Base-by-base conservation (phyloP, 2,329 filamentous ascomycete genomes). In the Drechslerella coelobrocha region DNA sequence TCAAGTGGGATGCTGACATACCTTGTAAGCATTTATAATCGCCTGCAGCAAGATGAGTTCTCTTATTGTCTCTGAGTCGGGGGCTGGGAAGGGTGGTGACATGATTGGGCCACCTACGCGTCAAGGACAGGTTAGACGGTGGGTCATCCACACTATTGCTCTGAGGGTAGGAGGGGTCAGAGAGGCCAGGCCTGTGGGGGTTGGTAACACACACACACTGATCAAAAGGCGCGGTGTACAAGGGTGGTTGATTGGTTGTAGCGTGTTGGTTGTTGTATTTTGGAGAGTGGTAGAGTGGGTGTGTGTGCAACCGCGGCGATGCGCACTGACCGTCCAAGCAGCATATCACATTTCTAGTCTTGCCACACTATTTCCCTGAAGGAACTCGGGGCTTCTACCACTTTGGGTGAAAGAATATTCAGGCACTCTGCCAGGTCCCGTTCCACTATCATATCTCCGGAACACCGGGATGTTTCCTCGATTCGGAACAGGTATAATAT, bases 31-130 rank as follows among this genome's bases (percentile, higher is more conserved):
- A 34, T 69, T 69, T 9, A 69, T 59, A n/a, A 69, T 69, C 0
- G 65, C 65, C 27, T 69, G 65, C 65, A 69, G 62, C 14, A 69
- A 10, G 14, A 69, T 69, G 26, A 69, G 43, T 47, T 69, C 65
- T 50, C 47, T 52, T 57, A 69, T 69, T 2, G 65, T 53, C 14
- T 59, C 65, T 23, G 65, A 69, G 39, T 59, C 39, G 1, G 57
- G 57, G n/a, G 63, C 56, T 21, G 63, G 65, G 27, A 62, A 53
- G 31, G 37, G 31, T 2, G 43, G 59, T 29, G 59, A 69, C 65
- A 62, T 69, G 10, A 23, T 68, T 34, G 21, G 6, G 14, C 53
- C 14, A 45, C 34, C 2, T 12, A 43, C 21, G 3, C 12, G 31
- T 23, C 17, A 14, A 14, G 34, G 34, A n/a, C 17, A 6, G 17